Evolutionary conservation across 148 eudicot genomes (phyloP), one percentile per base, ranked within the genome.

Genomic region (Silene latifolia): DNA sequence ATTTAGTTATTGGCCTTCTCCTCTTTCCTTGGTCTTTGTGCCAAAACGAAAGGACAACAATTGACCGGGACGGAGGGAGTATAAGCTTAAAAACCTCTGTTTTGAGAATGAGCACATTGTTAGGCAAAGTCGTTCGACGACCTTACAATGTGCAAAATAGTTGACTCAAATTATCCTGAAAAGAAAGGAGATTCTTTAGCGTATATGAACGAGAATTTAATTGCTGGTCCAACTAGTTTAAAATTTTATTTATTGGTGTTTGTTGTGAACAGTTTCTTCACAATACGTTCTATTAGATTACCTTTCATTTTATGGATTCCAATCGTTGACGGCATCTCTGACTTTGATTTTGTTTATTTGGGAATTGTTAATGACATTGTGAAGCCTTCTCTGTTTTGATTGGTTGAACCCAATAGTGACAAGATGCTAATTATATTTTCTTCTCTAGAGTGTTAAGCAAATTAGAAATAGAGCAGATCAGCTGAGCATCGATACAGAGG

Each of bases 391-490:
- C 23, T 58, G 18, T 27, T 58, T 72, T 35, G 42, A 13, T 19
- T 62, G 8, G 44, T 39, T 39, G 9, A 39, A 39, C 44, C n/a
- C 44, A 39, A 8, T 1, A 39, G 20, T 69, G 19, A 65, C 20
- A 29, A 51, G 67, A 59, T 73, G 35, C 23, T 21, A 14, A 17
- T 67, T 68, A 48, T 24, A 23, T 58, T 71, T 51, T 62, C 74
- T 39, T 63, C 81, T 71, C 67, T 85, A 95, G 99, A 95, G 99
- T 83, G 82, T 95, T 86, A 93, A 92, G 82, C 99, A 95, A 82
- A 92, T 95, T 80, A 94, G 92, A 78, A 86, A 92, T 61, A 88
- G 99, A 76, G 97, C 99, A 68, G 94, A 92, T 73, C 90, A 97
- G 27, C 78, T 95, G 87, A 77, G 80, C 69, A 92, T 95, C 76